phyloP scores from a whole-genome alignment of 768 basidiomycete genomes.

The Gymnopilus dilepis region DNA sequence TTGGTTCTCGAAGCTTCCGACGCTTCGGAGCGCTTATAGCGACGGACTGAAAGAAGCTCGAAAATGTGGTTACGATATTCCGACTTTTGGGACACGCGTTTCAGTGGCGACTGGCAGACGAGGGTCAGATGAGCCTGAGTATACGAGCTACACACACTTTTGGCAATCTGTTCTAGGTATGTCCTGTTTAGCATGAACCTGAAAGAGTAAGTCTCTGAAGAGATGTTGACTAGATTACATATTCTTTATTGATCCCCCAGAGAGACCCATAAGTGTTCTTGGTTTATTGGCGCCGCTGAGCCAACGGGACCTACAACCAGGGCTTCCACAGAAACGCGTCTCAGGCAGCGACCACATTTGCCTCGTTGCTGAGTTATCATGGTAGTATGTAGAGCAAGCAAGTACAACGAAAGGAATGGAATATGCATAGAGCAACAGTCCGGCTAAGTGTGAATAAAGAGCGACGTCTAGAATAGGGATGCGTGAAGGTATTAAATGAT shows the following conservation, averaged over 20 bases:
- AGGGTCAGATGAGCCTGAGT: constrained; percentile 79
- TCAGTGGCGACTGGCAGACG: constrained; percentile 41
- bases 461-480: constrained; percentile 15
- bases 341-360: constrained; percentile 90
- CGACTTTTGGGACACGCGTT: constrained; percentile 59
- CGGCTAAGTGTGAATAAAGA: constrained; percentile 13
- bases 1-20: constrained; percentile 45
- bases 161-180: constrained; percentile 84
- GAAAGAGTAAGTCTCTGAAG: neutral
- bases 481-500: constrained; percentile 7
- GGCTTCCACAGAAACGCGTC: constrained; percentile 79
- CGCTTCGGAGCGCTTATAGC: constrained; percentile 73
- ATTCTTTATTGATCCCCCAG: constrained; percentile 65
- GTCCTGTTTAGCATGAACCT: neutral
- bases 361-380: constrained; percentile 67
- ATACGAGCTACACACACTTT: constrained; percentile 88
- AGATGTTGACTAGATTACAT: constrained; percentile 76
- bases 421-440: constrained; percentile 19
- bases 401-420: neutral
- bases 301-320: constrained; percentile 63
- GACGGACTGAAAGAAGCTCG: constrained; percentile 45
- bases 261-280: constrained; percentile 41
- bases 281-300: constrained; percentile 68
- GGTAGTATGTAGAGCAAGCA: constrained; percentile 24
- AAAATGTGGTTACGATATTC: constrained; percentile 22